Base-by-base conservation (phyloP, 129 eudicot species). In the Silybum marianum region DNA sequence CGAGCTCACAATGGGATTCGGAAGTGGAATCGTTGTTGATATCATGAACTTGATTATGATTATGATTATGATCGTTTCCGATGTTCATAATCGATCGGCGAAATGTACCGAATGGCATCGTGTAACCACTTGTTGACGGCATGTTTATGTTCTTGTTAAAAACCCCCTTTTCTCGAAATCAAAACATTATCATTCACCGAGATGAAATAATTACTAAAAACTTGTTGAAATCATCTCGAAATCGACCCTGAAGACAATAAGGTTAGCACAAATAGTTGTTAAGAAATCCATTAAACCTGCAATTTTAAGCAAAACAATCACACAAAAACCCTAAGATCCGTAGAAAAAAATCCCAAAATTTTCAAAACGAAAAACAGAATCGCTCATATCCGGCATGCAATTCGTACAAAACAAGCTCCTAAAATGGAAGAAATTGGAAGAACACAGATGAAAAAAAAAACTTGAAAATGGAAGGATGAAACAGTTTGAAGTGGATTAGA, bases 81-180 rank as follows among this genome's bases (percentile, higher is more conserved):
- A 88, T 63, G 12, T 88, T 84, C 86, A 89, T 68, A 62, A 91
- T 81, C 21, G 98, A 78, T 16, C 98, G 82, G 7, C 98, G 90
- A 84, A 93, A 88, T 60, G 93, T 81, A 26, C 89, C 91, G 34
- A 91, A 89, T 0, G 93, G 93, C 92, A 84, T 85, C 0, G 78
- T 48, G 84, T 88, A 87, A 63, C 93, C 93, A 82, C 84, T 82
- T 1, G 89, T 82, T 8, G 88, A 79, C 63, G 87, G 89, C 97
- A 93, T 90, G 72, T 71, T 60, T 60, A 11, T n/a, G 21, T 60
- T 26, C 67, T 62, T 7, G 21, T 58, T 26, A 51, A 24, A 77
- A 74, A 73, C 16, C 69, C 79, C 48, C 4, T 32, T 32, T 67
- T 8, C 19, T 66, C 66, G 16, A 38, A 80, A 72, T 62, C 84